Evolutionary conservation across 208 protist species (phyloP).

Genomic region (Trypanosoma mega): DNA sequence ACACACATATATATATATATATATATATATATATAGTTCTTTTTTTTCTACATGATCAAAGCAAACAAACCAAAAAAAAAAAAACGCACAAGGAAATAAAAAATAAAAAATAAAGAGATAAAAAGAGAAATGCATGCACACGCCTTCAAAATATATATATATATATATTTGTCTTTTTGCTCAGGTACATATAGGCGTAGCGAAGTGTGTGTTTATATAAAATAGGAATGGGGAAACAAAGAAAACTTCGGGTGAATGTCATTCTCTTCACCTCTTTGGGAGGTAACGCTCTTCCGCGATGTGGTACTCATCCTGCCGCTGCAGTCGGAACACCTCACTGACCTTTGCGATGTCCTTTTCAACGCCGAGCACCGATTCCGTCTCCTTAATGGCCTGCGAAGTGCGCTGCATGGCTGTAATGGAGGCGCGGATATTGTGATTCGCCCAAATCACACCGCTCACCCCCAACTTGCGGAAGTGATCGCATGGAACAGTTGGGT

Average conservation of each 20-base stretch:
- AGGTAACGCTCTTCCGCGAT: slow-evolving; percentile 64
- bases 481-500: slow-evolving; percentile 48
- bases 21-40: no score
- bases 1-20: background rate
- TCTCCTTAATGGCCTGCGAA: slow-evolving; percentile 48
- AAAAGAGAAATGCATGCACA: no score
- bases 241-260: no score
- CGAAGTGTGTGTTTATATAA: no score
- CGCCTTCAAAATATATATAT: background rate
- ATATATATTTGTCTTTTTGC: background rate
- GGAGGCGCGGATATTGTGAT: slow-evolving; percentile 61
- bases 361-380: slow-evolving; percentile 49
- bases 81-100: background rate
- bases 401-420: slow-evolving; percentile 61
- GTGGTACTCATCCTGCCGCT: slow-evolving; percentile 52
- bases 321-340: slow-evolving; percentile 74
- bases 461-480: slow-evolving; percentile 59
- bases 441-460: slow-evolving; percentile 72
- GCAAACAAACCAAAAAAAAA: background rate
- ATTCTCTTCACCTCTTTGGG: slow-evolving; percentile 28
- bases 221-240: no score
- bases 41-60: background rate
- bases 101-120: background rate
- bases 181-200: no score
- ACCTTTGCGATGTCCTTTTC: slow-evolving; percentile 52